A percentile compares a stretch with the other conserved stretches of the same genome.
These are phyloP conservation scores for Xanthoconium separans DNA, from an alignment of 1,284 basidiomycete species.

Conservation along the genomic window DNA sequence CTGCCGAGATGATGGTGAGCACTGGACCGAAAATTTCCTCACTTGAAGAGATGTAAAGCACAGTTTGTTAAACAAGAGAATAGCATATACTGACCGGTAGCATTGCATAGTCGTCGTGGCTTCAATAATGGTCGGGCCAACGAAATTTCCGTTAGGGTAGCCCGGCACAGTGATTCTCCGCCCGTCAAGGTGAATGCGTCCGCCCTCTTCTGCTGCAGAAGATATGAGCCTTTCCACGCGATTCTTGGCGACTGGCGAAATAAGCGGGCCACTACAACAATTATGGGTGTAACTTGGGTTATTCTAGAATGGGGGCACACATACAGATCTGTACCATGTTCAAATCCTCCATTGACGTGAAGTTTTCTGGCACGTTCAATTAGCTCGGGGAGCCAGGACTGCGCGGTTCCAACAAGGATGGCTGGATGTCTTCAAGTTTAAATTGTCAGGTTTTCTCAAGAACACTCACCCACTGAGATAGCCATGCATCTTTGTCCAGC, in stretches of 20 bases:
- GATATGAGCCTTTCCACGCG: slow-evolving; percentile 79
- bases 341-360: slow-evolving; percentile 90
- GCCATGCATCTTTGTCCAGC: slow-evolving; percentile 98
- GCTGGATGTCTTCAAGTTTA: slow-evolving; percentile 37
- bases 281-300: slow-evolving; percentile 3
- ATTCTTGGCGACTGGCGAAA: slow-evolving; percentile 84
- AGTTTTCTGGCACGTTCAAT: slow-evolving; percentile 81
- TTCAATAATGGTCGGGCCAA: slow-evolving; percentile 92
- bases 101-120: slow-evolving; percentile 82
- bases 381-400: slow-evolving; percentile 85
- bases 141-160: slow-evolving; percentile 92
- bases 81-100: slow-evolving; percentile 64
- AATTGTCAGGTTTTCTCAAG: slow-evolving; percentile 13
- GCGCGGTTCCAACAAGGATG: slow-evolving; percentile 82
- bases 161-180: slow-evolving; percentile 66
- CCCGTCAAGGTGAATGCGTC: slow-evolving; percentile 87
- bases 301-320: slow-evolving; percentile 30
- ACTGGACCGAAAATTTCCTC: slow-evolving; percentile 97
- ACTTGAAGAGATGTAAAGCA: slow-evolving; percentile 39
- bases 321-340: slow-evolving; percentile 82
- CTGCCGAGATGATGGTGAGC: slow-evolving; percentile 76
- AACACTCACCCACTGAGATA: slow-evolving; percentile 73
- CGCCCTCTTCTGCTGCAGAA: slow-evolving; percentile 84
- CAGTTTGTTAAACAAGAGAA: background rate
- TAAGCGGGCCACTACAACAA: slow-evolving; percentile 79